These are phyloP conservation scores for Geotrichum candidum DNA, from an alignment of 1,139 yeast species.

Conservation along the genomic window DNA sequence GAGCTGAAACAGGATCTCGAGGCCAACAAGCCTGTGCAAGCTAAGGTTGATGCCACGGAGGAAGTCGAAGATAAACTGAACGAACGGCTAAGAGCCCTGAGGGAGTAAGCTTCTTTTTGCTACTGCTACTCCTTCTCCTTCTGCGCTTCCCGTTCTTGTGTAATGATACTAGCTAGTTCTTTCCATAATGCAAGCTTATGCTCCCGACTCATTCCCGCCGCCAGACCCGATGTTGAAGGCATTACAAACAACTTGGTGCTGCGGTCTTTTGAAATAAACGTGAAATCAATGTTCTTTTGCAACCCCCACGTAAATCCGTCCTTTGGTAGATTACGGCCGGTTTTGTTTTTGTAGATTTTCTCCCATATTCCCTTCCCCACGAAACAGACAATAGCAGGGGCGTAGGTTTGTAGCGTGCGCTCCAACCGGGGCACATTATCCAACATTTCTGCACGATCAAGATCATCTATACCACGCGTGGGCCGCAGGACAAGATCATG, in stretches of 20 bases:
- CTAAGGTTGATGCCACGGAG: slow-evolving; percentile 49
- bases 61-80: slow-evolving; percentile 85
- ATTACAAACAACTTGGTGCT: slow-evolving; percentile 46
- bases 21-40: slow-evolving; percentile 37
- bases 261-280: slow-evolving; percentile 20
- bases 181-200: slow-evolving; percentile 50
- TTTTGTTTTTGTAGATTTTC: slow-evolving; percentile 40
- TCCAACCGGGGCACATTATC: slow-evolving; percentile 52
- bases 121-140: neutral
- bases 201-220: slow-evolving; percentile 45
- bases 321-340: slow-evolving; percentile 24
- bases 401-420: slow-evolving; percentile 38
- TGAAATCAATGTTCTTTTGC: slow-evolving; percentile 31
- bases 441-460: slow-evolving; percentile 48
- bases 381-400: slow-evolving; percentile 47
- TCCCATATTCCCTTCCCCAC: slow-evolving; percentile 85
- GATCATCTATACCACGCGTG: slow-evolving; percentile 54
- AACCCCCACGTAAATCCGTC: slow-evolving; percentile 48
- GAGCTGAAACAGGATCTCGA: slow-evolving; percentile 82
- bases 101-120: slow-evolving; percentile 34
- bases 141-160: neutral
- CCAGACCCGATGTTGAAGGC: slow-evolving; percentile 77
- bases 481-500: slow-evolving; percentile 67
- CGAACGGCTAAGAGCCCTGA: slow-evolving; percentile 78
- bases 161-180: slow-evolving; percentile 16